Base-by-base conservation (phyloP, 108 stramenopile species). In the Fistulifera pelliculosa region DNA sequence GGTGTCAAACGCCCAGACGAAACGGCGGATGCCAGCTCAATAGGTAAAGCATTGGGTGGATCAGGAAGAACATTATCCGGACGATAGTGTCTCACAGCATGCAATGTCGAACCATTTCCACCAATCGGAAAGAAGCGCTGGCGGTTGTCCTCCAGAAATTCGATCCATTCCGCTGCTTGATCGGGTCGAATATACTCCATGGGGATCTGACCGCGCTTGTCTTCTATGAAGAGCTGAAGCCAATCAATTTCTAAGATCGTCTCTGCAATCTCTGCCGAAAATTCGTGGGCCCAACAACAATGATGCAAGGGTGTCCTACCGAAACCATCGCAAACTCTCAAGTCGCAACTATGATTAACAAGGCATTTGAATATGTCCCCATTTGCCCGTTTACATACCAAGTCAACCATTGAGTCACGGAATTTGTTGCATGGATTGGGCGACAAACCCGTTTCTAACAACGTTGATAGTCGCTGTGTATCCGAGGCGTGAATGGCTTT, bases 391-490 rank as follows among this genome's bases (percentile, higher is more conserved):
- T 87, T 83, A 56, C 88, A 89, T 8, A 81, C 84, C 52, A 83
- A 58, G 61, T 87, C 83, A 24, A 94, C 49, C 38, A 90, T 69
- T 28, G 79, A 77, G 43, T 94, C 93, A 0, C 87, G 86, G 48
- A 90, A 90, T 43, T 83, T 78, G 58, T 96, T 96, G 74, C 87
- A 93, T 6, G 93, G 87, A 59, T 88, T 88, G 48, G 89, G 85
- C 22, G 64, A 60, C 22, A 92, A 49, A 11, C 93, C 93, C 25
- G 66, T 64, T 27, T 49, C 47, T 21, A 88, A 64, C 62, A 96
- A 70, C 27, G 55, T 39, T 18, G 50, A 41, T 1, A 90, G 65
- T 15, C 47, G 40, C 19, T 45, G 56, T 5, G 58, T 45, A 69
- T 96, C 77, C 25, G 71, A 71, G 27, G 71, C 68, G 39, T 87